Evolutionary conservation across 306 rosid species (phyloP), one percentile per base, ranked within the genome.

Genomic region (Pterocarpus santalinus): DNA sequence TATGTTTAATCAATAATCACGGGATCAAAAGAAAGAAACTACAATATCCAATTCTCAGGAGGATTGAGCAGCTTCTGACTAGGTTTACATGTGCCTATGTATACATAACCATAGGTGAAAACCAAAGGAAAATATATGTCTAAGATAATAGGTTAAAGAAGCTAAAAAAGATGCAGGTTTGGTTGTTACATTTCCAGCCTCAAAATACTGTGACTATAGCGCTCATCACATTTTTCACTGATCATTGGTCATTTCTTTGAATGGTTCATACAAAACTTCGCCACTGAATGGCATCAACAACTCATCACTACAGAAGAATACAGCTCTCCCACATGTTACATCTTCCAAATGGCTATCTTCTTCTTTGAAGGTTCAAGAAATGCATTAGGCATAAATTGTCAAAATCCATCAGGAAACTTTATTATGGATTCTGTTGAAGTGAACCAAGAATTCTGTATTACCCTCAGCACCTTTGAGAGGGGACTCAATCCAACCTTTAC

Each of bases 381-480:
- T 34, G 72, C 53, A 71, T 61, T 3, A n/a, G 67, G 66, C 28
- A 49, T 44, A 38, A 56, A 53, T 17, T 51, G 14, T 74, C 22
- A 36, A 77, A 10, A 44, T 72, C 65, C 39, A 30, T 41, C 56
- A 39, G 51, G 77, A 69, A 68, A 16, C 60, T 73, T 72, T 22
- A 43, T 8, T 65, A 15, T 76, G 41, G 14, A 69, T 83, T 74
- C 92, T 87, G 77, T 55, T 58, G 60, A 95, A 95, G 83, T 88
- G 86, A 84, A 88, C 99, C 36, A 95, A 91, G 80, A 95, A 95
- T 81, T 95, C 98, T 72, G 89, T 90, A 81, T 95, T 95, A 57
- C 99, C 99, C 88, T 93, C 97, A 0, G 96, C 97, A 32, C 98
- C 99, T 82, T 90, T 95, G 62, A 95, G 88, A 72, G 99, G 99